Conservation (phyloP, 2,329 filamentous ascomycete genomes). For the Xylaria sp. region DNA sequence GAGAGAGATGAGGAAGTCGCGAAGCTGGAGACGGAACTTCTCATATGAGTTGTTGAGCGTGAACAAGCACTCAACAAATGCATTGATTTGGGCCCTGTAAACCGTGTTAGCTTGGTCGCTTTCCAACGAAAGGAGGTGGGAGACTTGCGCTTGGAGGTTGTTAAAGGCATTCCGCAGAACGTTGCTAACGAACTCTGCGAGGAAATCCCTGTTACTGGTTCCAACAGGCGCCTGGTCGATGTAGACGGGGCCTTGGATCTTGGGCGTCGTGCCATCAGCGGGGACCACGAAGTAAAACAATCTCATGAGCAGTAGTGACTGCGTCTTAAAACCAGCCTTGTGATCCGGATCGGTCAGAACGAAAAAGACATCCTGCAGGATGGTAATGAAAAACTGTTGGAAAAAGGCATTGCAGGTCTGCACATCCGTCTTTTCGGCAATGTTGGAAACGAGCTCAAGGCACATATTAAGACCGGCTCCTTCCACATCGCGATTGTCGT, state of each 20-base stretch:
- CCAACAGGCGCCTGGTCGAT: slow-evolving; percentile 76
- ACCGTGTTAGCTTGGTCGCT: slow-evolving; percentile 33
- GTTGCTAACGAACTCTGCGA: slow-evolving; percentile 79
- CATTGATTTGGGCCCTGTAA: slow-evolving; percentile 72
- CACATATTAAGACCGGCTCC: slow-evolving; percentile 97
- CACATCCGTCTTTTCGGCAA: slow-evolving; percentile 83
- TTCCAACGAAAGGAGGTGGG: background rate
- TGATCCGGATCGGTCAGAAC: slow-evolving; percentile 96
- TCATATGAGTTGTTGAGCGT: slow-evolving; percentile 81
- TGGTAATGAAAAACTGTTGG: slow-evolving; percentile 93
- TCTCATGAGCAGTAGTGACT: slow-evolving; percentile 85
- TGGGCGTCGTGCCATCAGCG: slow-evolving; percentile 62
- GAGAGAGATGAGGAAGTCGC: slow-evolving; percentile 94
- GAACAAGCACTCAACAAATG: slow-evolving; percentile 87
- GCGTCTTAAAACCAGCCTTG: slow-evolving; percentile 98
- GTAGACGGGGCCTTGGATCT: slow-evolving; percentile 91
- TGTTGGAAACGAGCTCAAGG: slow-evolving; percentile 93
- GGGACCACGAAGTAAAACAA: slow-evolving; percentile 95
- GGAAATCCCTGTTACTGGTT: slow-evolving; percentile 85
- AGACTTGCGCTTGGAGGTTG: slow-evolving; percentile 78
- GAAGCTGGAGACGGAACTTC: slow-evolving; percentile 91
- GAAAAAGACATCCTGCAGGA: slow-evolving; percentile 97
- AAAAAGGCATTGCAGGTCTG: slow-evolving; percentile 92
- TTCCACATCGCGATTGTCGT: slow-evolving; percentile 97
- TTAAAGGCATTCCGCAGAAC: slow-evolving; percentile 86